These are phyloP conservation scores for Cotoneaster glaucophyllus DNA, from an alignment of 306 rosid genomes.

Conservation along the genomic window DNA sequence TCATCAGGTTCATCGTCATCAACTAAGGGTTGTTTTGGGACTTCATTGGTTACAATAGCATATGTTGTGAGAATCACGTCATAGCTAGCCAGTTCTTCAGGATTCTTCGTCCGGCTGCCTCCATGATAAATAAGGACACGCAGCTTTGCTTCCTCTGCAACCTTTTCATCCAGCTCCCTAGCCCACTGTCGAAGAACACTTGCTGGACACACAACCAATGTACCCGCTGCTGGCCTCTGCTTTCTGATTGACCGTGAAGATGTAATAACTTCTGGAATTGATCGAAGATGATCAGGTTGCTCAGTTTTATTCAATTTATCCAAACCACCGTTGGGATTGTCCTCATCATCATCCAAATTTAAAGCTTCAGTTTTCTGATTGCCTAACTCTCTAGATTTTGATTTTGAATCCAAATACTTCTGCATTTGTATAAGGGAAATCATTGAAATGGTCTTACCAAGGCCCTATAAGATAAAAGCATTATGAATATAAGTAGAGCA, in stretches of 20 bases:
- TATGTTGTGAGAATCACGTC: constrained; percentile 97
- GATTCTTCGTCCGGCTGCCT: constrained; percentile 86
- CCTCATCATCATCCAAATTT: constrained; percentile 82
- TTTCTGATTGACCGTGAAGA: constrained; percentile 45
- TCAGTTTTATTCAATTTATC: constrained; percentile 35
- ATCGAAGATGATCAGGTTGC: constrained; percentile 42
- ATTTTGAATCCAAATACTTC: constrained; percentile 51
- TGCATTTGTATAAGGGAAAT: constrained; percentile 89
- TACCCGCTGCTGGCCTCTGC: constrained; percentile 95
- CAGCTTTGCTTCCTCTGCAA: constrained; percentile 59
- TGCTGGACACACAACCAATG: constrained; percentile 96
- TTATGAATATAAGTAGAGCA: constrained; percentile 12
- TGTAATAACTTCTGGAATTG: constrained; percentile 46
- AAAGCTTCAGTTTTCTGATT: constrained; percentile 69
- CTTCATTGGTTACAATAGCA: constrained; percentile 82
- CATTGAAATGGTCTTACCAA: constrained; percentile 94
- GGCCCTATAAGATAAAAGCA: constrained; percentile 63
- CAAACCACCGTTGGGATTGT: constrained; percentile 33
- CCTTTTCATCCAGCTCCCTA: constrained; percentile 86
- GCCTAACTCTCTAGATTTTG: constrained; percentile 46
- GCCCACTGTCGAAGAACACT: constrained; percentile 98
- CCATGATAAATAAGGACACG: constrained; percentile 80
- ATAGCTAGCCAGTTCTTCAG: constrained; percentile 57
- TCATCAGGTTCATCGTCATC: constrained; percentile 81
- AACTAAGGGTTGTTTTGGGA: constrained; percentile 83